These are phyloP conservation scores for Catunica adiposa DNA, from an alignment of 2,329 filamentous ascomycete species.

Conservation along the genomic window DNA sequence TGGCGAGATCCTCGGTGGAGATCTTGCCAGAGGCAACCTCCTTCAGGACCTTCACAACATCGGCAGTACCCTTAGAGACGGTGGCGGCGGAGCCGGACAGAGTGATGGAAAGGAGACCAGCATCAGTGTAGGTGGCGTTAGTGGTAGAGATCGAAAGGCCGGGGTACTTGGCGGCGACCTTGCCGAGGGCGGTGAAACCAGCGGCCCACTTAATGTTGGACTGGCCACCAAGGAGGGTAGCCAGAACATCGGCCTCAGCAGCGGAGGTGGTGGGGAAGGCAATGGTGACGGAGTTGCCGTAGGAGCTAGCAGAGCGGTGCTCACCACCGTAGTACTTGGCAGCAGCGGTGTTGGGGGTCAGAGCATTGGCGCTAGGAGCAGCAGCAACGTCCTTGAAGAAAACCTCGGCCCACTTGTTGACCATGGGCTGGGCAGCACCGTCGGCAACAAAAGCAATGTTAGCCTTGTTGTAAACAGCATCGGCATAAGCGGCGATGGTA, in stretches of 20 bases:
- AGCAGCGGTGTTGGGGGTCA: slow-evolving; percentile 38
- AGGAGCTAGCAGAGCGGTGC: slow-evolving; percentile 64
- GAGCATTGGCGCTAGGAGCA: slow-evolving; percentile 26
- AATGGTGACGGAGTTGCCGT: slow-evolving; percentile 71
- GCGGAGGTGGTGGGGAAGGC: slow-evolving; percentile 76
- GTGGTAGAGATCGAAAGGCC: slow-evolving; percentile 55
- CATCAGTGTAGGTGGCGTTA: slow-evolving; percentile 81
- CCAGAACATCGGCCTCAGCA: slow-evolving; percentile 75
- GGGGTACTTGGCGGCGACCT: slow-evolving; percentile 51
- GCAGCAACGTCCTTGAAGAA: slow-evolving; percentile 67
- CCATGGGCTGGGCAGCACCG: slow-evolving; percentile 57
- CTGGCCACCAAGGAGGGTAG: slow-evolving; percentile 76
- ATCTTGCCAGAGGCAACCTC: slow-evolving; percentile 59
- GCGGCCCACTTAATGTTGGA: slow-evolving; percentile 89
- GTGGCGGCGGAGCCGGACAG: slow-evolving; percentile 58
- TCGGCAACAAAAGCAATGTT: slow-evolving; percentile 88
- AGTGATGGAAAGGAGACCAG: slow-evolving; percentile 73
- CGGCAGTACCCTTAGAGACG: slow-evolving; percentile 57
- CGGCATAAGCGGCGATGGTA: slow-evolving; percentile 58
- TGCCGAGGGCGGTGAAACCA: slow-evolving; percentile 79
- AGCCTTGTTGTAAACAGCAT: slow-evolving; percentile 66
- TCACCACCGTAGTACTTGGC: slow-evolving; percentile 91
- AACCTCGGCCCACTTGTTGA: slow-evolving; percentile 80
- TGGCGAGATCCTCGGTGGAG: slow-evolving; percentile 71
- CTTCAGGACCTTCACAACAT: slow-evolving; percentile 68